Conservation (phyloP, 345 rosid species). For the Boechera stricta region DNA sequence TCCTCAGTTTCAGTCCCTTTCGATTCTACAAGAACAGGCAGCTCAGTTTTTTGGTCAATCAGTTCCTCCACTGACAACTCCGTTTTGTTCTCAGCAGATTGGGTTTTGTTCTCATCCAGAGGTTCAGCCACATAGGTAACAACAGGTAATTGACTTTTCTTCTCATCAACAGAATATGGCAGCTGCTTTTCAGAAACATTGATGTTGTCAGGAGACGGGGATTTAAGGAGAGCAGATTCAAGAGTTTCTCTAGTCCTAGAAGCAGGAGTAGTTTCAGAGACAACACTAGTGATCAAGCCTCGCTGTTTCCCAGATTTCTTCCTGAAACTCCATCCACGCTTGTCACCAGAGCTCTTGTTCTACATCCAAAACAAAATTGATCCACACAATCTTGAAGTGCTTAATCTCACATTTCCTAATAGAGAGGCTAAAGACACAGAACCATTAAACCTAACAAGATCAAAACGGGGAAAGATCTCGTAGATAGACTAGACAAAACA, state of each 20-base stretch:
- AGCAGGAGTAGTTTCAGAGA: conserved; percentile 52
- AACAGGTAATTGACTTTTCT: conserved; percentile 44
- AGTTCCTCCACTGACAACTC: conserved; percentile 37
- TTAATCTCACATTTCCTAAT: conserved; percentile 8
- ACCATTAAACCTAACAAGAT: conserved; percentile 13
- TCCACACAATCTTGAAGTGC: background rate
- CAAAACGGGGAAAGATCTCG: background rate
- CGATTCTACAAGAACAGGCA: conserved; percentile 41
- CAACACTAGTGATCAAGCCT: conserved; percentile 61
- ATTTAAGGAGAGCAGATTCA: conserved; percentile 53
- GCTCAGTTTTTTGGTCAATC: conserved; percentile 43
- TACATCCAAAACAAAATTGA: conserved; percentile 40
- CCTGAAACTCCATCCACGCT: conserved; percentile 82
- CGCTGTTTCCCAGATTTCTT: conserved; percentile 75
- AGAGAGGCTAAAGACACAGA: background rate
- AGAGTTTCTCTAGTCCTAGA: conserved; percentile 56
- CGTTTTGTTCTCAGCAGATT: conserved; percentile 3
- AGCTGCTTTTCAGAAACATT: conserved; percentile 49
- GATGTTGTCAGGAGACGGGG: conserved; percentile 51
- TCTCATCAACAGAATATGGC: conserved; percentile 49
- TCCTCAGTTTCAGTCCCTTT: conserved; percentile 44
- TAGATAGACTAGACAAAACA: background rate
- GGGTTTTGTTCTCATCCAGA: conserved; percentile 20
- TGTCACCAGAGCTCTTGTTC: conserved; percentile 63
- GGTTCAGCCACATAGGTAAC: conserved; percentile 38